phyloP scores from a whole-genome alignment of 2,329 filamentous ascomycete genomes.

The Myriosclerotinia scirpicola region DNA sequence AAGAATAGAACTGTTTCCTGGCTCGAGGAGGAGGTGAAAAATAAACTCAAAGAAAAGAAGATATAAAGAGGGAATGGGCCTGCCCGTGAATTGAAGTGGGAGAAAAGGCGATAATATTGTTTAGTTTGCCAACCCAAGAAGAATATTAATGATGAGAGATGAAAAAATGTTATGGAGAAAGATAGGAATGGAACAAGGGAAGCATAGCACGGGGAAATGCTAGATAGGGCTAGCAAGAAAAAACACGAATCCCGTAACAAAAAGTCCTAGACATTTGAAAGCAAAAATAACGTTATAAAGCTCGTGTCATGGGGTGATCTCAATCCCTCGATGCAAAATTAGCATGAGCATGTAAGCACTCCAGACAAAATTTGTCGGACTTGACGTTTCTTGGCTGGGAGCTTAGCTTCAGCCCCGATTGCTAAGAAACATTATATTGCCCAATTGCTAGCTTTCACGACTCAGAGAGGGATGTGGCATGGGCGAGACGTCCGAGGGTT shows the following conservation, averaged over 20 bases:
- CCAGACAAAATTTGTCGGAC: constrained; percentile 20
- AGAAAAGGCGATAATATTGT: constrained; percentile 31
- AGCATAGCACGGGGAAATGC: constrained; percentile 17
- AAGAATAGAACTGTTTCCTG: constrained; percentile 30
- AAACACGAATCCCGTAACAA: constrained; percentile 13
- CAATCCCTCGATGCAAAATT: constrained; percentile 7
- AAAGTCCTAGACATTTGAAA: not conserved
- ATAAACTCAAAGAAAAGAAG: constrained; percentile 26
- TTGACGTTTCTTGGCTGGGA: constrained; percentile 2
- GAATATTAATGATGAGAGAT: constrained; percentile 24
- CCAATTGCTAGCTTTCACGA: not conserved
- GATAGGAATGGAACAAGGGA: constrained; percentile 28
- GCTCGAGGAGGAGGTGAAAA: constrained; percentile 7
- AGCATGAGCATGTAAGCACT: constrained; percentile 2
- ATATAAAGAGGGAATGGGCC: constrained; percentile 32
- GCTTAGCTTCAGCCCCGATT: not conserved
- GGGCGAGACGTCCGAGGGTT: constrained; percentile 11
- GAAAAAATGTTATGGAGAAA: constrained; percentile 8
- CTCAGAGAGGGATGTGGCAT: not conserved
- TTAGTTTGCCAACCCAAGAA: constrained; percentile 31
- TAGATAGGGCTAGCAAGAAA: constrained; percentile 25
- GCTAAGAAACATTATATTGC: not conserved
- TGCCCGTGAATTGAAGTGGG: constrained; percentile 32
- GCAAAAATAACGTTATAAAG: constrained; percentile 6
- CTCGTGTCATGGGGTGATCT: constrained; percentile 8